Base-by-base conservation (phyloP, 495 filamentous ascomycete species). In the Neurospora africana region DNA sequence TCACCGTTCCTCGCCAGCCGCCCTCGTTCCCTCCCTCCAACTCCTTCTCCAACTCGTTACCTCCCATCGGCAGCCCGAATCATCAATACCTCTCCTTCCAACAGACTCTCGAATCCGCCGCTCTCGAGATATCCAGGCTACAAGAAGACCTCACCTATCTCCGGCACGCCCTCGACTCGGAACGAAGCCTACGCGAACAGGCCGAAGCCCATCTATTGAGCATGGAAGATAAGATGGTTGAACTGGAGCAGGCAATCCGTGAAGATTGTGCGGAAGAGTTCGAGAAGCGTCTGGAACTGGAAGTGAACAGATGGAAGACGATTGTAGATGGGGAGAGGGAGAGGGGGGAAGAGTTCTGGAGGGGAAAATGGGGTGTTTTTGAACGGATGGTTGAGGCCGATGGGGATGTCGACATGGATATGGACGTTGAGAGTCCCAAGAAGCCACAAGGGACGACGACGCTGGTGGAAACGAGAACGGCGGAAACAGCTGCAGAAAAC, bases 231-330 rank as follows among this genome's bases (percentile, higher is more conserved):
- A 86, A 87, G 69, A 86, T 90, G 67, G 78, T 89, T 17, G 88
- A 90, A 68, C 85, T 97, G 9, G 95, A 99, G 77, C 89, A 90
- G 78, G 90, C 91, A 15, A 88, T 98, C 43, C 90, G 95, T n/a
- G 95, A 97, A 77, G 94, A 97, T 75, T 92, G 93, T 74, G 93
- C 88, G 77, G 83, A 81, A 3, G 95, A 98, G 79, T 95, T 97
- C 85, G 95, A 99, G 76, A 86, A 84, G 69, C 86, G 86, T 41
- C 82, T 97, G 61, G 89, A 90, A 72, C 82, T 87, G 30, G 93
- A 97, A 76, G 88, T 92, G 80, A 84, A 85, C 37, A 84, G 91
- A 23, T 97, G 92, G 92, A 89, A 92, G 74, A 88, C 83, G 17
- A 90, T 89, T 19, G 87, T 91, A 85, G 90, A 90, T 38, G 87